Conservation (phyloP, 2,329 filamentous ascomycete genomes). For the Monosporascus sp. region DNA sequence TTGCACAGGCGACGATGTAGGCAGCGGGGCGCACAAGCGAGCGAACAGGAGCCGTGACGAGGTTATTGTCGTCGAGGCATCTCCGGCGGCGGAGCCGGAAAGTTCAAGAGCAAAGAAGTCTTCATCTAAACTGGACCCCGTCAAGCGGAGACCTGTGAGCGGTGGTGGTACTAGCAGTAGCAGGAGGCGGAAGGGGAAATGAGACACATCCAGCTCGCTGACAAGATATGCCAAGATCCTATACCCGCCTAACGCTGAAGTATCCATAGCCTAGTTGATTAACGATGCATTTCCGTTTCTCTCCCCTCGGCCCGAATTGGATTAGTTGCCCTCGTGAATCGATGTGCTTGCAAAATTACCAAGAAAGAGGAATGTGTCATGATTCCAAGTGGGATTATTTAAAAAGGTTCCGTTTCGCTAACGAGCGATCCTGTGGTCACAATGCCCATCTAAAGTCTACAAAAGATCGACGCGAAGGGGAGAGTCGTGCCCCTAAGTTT, state of each 20-base stretch:
- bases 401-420: too few species aligned
- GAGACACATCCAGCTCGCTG: slow-evolving; percentile 4
- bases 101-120: slow-evolving; percentile 34
- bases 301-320: not conserved
- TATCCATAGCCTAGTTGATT: slow-evolving; percentile 11
- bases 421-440: too few species aligned
- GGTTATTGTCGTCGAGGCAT: slow-evolving; percentile 33
- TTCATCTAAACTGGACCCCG: slow-evolving; percentile 24
- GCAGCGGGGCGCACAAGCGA: slow-evolving; percentile 17
- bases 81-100: slow-evolving; percentile 21
- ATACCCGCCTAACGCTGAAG: slow-evolving; percentile 13
- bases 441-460: too few species aligned
- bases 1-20: slow-evolving; percentile 24
- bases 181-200: slow-evolving; percentile 28
- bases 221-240: slow-evolving; percentile 6
- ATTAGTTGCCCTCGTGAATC: too few species aligned
- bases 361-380: too few species aligned
- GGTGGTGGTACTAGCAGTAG: slow-evolving; percentile 9
- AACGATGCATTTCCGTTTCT: slow-evolving; percentile 8
- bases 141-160: slow-evolving; percentile 35
- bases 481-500: too few species aligned
- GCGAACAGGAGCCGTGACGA: slow-evolving; percentile 28
- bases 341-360: too few species aligned
- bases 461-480: too few species aligned
- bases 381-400: too few species aligned